Evolutionary conservation across 148 eudicot species (phyloP).

Genomic region (Nepenthes mirabilis): DNA sequence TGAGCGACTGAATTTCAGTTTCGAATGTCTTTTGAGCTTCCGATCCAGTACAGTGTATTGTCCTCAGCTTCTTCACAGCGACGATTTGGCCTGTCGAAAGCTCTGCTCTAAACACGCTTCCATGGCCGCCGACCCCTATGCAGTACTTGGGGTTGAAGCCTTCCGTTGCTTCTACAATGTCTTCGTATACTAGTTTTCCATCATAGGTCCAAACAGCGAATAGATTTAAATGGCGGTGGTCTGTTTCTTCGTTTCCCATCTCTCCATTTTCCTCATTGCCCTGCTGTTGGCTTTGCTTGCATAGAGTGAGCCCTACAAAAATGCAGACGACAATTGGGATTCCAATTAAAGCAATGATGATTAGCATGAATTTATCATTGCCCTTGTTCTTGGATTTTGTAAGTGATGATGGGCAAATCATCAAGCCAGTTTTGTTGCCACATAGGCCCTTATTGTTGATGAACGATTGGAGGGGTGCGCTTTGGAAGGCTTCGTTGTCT

Average conservation of each 20-base stretch:
- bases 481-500: constrained; percentile 15
- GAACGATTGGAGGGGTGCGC: constrained; percentile 15
- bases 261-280: constrained; percentile 1
- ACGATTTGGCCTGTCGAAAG: constrained; percentile 27
- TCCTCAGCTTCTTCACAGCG: constrained; percentile 38
- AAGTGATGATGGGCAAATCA: constrained; percentile 11
- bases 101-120: constrained; percentile 35
- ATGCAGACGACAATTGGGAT: constrained; percentile 11
- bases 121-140: constrained; percentile 34
- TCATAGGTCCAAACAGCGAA: constrained; percentile 17
- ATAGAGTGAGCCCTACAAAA: constrained; percentile 2
- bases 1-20: constrained; percentile 18
- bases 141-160: constrained; percentile 19
- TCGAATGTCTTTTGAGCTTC: constrained; percentile 11
- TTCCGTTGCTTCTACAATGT: constrained; percentile 30
- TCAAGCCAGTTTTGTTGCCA: constrained; percentile 27
- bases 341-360: constrained; percentile 13
- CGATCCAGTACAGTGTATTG: constrained; percentile 3
- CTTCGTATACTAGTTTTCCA: constrained; percentile 23
- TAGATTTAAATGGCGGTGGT: constrained; percentile 10
- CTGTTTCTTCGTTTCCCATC: not conserved
- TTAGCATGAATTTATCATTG: constrained; percentile 1
- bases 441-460: constrained; percentile 28
- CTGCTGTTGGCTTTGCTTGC: not conserved
- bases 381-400: not conserved